Evolutionary conservation across 805 yeast species (phyloP), one percentile per base, ranked within the genome.

Genomic region (Wickerhamomyces chaumierensis): DNA sequence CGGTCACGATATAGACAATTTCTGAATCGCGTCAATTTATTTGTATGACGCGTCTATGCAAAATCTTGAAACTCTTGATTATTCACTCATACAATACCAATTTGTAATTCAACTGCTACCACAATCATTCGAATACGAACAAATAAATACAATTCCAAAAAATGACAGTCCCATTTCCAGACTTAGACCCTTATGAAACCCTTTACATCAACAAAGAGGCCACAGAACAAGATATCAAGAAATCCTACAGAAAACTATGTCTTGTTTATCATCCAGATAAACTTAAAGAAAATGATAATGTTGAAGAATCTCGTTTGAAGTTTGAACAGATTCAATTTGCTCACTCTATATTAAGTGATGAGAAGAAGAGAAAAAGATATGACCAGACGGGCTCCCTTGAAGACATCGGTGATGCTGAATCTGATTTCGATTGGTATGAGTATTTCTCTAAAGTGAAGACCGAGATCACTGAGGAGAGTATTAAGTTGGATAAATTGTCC

Each of bases 321-420:
- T 86, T 87, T 56, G 81, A 85, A 37, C 61, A 72, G 47, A 68
- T 86, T 16, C 88, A 84, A 53, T 78, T 83, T 49, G 79, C 94
- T 17, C 84, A 82, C 55, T 64, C 78, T 33, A 67, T 86, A 1
- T 61, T 86, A 19, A 65, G 74, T 20, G 92, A 86, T 51, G 61
- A 68, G 1, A 55, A 57, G 29, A 69, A 72, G 44, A 63, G 85
- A 21, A 63, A 62, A 34, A 56, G 71, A 17, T 86, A 73, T 52
- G 95, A 86, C 49, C 52, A 57, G n/a, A 80, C 90, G 0, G 95
- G 94, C 1, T 66, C 75, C 2, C 52, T 78, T 23, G 70, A 65
- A 7, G 76, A 69, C 11, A 37, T 42, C 29, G 51, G 39, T 3
- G 45, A 56, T 23, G 53, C 27, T 9, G 69, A 55, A 28, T 54